Percentiles rank a stretch among this genome's conserved stretches.
phyloP scores from a whole-genome alignment of 2,329 filamentous ascomycete species.

The Talaromyces sp. region DNA sequence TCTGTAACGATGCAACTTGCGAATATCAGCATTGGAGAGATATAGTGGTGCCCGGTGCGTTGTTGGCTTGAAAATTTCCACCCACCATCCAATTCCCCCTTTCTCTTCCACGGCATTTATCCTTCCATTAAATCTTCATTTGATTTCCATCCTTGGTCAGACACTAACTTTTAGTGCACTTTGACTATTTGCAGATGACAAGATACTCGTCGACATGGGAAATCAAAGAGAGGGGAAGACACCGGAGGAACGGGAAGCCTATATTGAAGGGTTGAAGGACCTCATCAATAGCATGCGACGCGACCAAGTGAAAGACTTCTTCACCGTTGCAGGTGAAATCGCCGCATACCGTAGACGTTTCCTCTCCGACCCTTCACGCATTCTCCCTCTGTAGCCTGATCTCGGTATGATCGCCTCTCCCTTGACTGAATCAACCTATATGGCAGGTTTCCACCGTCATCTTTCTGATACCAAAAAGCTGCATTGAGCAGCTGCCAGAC shows the following conservation, averaged over 20 bases:
- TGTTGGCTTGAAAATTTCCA: constrained; percentile 26
- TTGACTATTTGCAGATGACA: constrained; percentile 41
- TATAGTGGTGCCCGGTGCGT: constrained; percentile 72
- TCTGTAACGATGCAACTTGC: constrained; percentile 72
- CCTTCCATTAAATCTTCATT: background rate
- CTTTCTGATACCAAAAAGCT: background rate
- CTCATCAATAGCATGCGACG: constrained; percentile 47
- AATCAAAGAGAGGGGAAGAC: constrained; percentile 43
- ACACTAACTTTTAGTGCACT: constrained; percentile 10
- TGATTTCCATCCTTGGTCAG: background rate
- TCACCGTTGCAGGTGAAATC: constrained; percentile 45
- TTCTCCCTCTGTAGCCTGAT: constrained; percentile 41
- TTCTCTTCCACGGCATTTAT: constrained; percentile 16
- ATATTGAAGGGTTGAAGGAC: constrained; percentile 43
- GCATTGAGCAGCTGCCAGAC: background rate
- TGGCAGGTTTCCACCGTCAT: background rate
- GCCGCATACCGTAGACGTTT: constrained; percentile 48
- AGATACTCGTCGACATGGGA: constrained; percentile 47
- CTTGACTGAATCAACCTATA: background rate
- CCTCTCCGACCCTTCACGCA: constrained; percentile 42
- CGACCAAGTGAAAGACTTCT: constrained; percentile 48
- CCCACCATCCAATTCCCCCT: constrained; percentile 13
- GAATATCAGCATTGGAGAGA: constrained; percentile 72
- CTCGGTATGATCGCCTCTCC: constrained; percentile 10
- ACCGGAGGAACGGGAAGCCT: constrained; percentile 40